Conservation (phyloP, 352 stramenopile species). For the Aphanomyces invadans region DNA sequence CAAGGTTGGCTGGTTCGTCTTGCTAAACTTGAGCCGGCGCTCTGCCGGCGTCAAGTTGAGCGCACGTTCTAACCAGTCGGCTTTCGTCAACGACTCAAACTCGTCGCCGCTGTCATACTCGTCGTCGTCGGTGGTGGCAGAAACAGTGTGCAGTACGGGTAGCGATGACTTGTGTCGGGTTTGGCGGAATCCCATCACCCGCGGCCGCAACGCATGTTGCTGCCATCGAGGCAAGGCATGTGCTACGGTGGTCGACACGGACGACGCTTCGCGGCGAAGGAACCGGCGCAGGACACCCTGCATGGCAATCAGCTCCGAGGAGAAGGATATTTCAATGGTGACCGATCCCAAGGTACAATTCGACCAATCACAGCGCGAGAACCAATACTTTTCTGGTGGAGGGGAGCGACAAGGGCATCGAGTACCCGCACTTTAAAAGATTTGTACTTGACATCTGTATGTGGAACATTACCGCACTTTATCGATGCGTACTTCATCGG, state of each 20-base stretch:
- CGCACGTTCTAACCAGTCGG: conserved; percentile 22
- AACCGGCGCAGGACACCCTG: conserved; percentile 18
- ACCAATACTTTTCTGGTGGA: conserved; percentile 14
- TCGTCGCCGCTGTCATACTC: conserved; percentile 23
- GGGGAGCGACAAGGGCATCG: conserved; percentile 3
- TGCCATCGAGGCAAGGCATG: conserved; percentile 11
- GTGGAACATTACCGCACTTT: background rate
- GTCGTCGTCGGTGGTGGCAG: conserved; percentile 10
- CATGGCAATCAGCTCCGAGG: conserved; percentile 4
- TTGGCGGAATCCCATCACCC: background rate
- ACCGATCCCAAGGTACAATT: conserved; percentile 10
- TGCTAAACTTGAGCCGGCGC: background rate
- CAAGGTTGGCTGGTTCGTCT: background rate
- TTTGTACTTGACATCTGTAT: conserved; percentile 4
- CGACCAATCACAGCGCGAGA: conserved; percentile 18
- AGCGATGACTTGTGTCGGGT: conserved; percentile 17
- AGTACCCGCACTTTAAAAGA: background rate
- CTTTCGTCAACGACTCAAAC: conserved; percentile 6
- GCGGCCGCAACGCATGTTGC: conserved; percentile 1
- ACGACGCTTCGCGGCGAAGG: background rate
- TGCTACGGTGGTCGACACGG: background rate
- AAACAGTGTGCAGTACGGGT: background rate
- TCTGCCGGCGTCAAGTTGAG: background rate
- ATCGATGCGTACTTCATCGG: background rate
- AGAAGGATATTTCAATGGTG: conserved; percentile 18